Evolutionary conservation across 306 rosid genomes (phyloP), one percentile per base, ranked within the genome.

Genomic region (Argentina anserina): DNA sequence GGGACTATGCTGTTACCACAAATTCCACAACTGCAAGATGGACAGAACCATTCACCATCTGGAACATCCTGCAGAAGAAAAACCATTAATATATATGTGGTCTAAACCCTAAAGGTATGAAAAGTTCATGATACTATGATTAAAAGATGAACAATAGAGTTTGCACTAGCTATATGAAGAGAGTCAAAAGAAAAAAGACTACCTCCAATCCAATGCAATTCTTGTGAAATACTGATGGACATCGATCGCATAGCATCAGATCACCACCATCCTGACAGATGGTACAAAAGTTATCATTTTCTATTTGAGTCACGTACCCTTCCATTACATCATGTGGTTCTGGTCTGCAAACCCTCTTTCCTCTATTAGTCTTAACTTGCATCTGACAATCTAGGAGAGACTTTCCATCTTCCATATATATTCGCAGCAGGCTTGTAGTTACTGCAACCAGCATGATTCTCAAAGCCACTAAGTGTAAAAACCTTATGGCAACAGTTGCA

Each of bases 41-140:
- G 90, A 59, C 98, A 90, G 85, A 87, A 90, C 97, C 97, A 93
- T 33, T 90, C 92, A 67, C 97, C 97, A 21, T 81, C 86, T 14
- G 97, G 98, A 75, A 86, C 65, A 43, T 86, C 88, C 97, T 93
- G 72, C 50, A 70, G 63, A 76, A 66, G 74, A 33, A 80, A 36
- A 78, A 69, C 60, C 26, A 69, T 18, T 59, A 37, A 1, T 49
- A 5, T 7, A 21, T 20, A 14, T 0, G 10, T 11, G 33, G 26
- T 26, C 36, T 7, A 33, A 3, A 0, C 5, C 5, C 36, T 33
- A 33, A 33, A 15, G 63, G 5, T 26, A 56, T 56, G 63, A 12
- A 26, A 56, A 29, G 17, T 13, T 25, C 25, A 25, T 55, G 11
- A 55, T 4, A 23, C 13, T 20, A 70, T 3, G 4, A 25, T 36